Percentiles rank a stretch among this genome's conserved stretches.
These are phyloP conservation scores for Tagetes erecta DNA, from an alignment of 129 eudicot species.

Conservation along the genomic window DNA sequence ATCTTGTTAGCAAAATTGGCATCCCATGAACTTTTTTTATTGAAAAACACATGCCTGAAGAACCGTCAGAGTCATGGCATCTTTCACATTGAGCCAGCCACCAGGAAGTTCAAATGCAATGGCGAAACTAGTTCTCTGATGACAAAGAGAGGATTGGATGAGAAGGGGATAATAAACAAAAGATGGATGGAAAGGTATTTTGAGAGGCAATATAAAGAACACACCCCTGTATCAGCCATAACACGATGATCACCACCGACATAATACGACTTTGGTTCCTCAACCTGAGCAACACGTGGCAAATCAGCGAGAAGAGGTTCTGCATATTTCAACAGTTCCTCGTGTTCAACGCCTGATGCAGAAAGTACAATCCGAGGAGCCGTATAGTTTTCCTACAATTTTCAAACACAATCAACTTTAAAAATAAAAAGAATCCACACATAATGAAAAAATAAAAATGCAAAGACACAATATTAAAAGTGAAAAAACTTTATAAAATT, in stretches of 20 bases:
- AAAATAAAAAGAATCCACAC: background rate
- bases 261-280: slow-evolving; percentile 68
- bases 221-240: slow-evolving; percentile 75
- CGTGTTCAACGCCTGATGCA: slow-evolving; percentile 93
- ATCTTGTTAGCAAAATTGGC: background rate
- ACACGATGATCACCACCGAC: slow-evolving; percentile 86
- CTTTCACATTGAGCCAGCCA: slow-evolving; percentile 77
- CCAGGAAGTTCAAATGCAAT: slow-evolving; percentile 92
- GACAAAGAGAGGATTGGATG: background rate
- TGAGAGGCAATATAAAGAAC: slow-evolving; percentile 20
- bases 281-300: slow-evolving; percentile 46
- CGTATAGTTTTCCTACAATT: slow-evolving; percentile 65
- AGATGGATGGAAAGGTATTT: background rate
- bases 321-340: slow-evolving; percentile 67
- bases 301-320: slow-evolving; percentile 89
- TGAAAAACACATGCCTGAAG: slow-evolving; percentile 55
- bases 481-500: background rate
- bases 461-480: background rate
- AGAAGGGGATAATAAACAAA: background rate
- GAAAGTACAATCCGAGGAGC: slow-evolving; percentile 92
- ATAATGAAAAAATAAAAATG: background rate
- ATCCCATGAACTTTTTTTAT: background rate
- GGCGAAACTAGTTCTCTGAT: slow-evolving; percentile 76
- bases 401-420: slow-evolving; percentile 25
- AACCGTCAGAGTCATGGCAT: slow-evolving; percentile 71